These are phyloP conservation scores for Eragrostis nindensis DNA, from an alignment of 176 grass and related monocot genomes.

Conservation along the genomic window DNA sequence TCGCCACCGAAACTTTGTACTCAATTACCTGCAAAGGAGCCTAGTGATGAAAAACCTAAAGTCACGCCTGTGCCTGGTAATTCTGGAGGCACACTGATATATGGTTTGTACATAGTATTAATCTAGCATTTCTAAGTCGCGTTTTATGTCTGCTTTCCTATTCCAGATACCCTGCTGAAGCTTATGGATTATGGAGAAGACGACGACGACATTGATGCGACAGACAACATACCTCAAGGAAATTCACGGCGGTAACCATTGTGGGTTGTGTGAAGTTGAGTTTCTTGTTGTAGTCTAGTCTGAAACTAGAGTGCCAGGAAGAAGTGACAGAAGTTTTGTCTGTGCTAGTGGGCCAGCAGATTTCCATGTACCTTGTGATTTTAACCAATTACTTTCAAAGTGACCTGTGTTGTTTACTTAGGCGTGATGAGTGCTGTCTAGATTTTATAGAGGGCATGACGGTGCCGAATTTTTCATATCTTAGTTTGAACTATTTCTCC, in stretches of 20 bases:
- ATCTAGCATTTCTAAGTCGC: neutral
- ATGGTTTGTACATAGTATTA: neutral
- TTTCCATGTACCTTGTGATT: neutral
- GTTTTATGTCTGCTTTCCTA: neutral
- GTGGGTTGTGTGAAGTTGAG: slow-evolving; percentile 54
- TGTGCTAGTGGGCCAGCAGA: neutral
- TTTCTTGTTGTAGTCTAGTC: neutral
- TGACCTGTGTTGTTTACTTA: neutral
- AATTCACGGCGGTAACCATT: slow-evolving; percentile 55
- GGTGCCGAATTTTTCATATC: too few species aligned
- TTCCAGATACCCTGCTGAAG: slow-evolving; percentile 77
- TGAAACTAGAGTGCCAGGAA: slow-evolving; percentile 10
- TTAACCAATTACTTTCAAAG: neutral
- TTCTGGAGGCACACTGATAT: neutral
- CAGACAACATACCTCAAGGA: slow-evolving; percentile 3
- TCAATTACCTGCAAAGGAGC: slow-evolving; percentile 31
- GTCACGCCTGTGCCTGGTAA: slow-evolving; percentile 61
- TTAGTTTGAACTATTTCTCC: too few species aligned
- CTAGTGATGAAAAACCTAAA: slow-evolving; percentile 39
- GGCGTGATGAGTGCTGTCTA: neutral
- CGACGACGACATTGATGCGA: slow-evolving; percentile 42
- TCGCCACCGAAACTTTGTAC: slow-evolving; percentile 28
- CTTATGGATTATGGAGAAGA: slow-evolving; percentile 95
- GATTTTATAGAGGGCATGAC: neutral
- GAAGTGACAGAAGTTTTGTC: neutral